Base-by-base conservation (phyloP, 208 protist species). In the Leishmania tarentolae region DNA sequence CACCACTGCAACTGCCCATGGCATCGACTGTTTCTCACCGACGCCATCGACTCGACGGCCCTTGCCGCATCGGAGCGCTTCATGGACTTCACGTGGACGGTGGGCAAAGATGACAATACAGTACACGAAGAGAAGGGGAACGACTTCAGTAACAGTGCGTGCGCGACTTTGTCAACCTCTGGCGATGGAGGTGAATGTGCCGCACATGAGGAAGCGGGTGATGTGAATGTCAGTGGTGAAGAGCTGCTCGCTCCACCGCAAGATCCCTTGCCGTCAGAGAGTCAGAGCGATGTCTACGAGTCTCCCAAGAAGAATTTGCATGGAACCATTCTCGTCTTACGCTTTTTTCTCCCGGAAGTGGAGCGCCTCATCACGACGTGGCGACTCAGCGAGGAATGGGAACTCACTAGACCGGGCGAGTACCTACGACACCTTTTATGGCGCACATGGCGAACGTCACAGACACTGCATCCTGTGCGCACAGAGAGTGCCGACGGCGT, bases 401-500 rank as follows among this genome's bases (percentile, higher is more conserved):
- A 91, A 81, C 66, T 57, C 7, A 40, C 61, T 11, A 80, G 79
- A 57, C 68, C 73, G 3, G 77, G 74, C 57, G 52, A 71, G n/a
- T 93, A 93, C 75, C 61, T 86, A 52, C 78, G 52, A 44, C 83
- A 91, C 66, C 87, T 88, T 8, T 53, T 93, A n/a, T 89, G 85
- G 52, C 61, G 56, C 7, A 86, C 82, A 42, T 86, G 82, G 82
- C 78, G 69, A 13, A 68, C 82, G 3, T 76, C 82, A 1, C 2
- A 47, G n/a, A 61, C 66, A 65, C 75, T 86, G 73, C 82, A 80
- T n/a, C 82, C 82, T 1, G 71, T 86, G 11, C 82, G 79, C 73
- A 80, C 78, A 17, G 78, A 86, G 53, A 75, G 53, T 6, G 71
- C 78, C 17, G 82, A 86, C 57, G 82, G 82, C 3, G 37, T 78